phyloP scores from a whole-genome alignment of 2,329 filamentous ascomycete species.

The Aspergillus piperis region DNA sequence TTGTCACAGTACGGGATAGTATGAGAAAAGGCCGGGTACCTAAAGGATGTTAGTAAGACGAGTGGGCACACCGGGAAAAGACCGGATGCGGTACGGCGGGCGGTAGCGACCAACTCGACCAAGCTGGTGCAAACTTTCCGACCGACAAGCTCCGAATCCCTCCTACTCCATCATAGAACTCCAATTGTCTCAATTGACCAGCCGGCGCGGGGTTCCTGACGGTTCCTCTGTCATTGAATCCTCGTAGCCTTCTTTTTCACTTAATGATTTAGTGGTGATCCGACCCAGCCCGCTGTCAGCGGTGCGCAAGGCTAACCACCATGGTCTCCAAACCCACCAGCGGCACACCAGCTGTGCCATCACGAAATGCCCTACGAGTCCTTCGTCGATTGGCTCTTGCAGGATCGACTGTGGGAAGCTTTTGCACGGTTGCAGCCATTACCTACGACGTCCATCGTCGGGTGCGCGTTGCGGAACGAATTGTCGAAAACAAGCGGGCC shows the following conservation, averaged over 20 bases:
- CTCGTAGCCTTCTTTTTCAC: background rate
- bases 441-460: slow-evolving; percentile 47
- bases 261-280: slow-evolving; percentile 20
- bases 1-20: background rate
- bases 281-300: slow-evolving; percentile 26
- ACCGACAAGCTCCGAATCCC: slow-evolving; percentile 11
- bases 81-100: slow-evolving; percentile 13
- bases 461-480: slow-evolving; percentile 43
- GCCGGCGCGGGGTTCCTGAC: background rate
- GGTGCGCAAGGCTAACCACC: slow-evolving; percentile 24
- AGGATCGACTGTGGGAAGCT: slow-evolving; percentile 41
- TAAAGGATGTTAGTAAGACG: background rate
- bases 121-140: slow-evolving; percentile 22
- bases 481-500: slow-evolving; percentile 47
- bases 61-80: slow-evolving; percentile 16
- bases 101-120: slow-evolving; percentile 16
- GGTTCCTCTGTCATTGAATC: background rate
- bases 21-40: background rate
- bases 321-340: slow-evolving; percentile 38
- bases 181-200: slow-evolving; percentile 6
- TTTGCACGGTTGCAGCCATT: slow-evolving; percentile 44
- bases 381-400: slow-evolving; percentile 39
- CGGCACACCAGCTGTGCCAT: slow-evolving; percentile 40
- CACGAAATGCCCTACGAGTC: slow-evolving; percentile 47
- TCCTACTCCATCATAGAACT: background rate